Evolutionary conservation across 805 yeast genomes (phyloP).

Genomic region (Priceomyces melissophilus): DNA sequence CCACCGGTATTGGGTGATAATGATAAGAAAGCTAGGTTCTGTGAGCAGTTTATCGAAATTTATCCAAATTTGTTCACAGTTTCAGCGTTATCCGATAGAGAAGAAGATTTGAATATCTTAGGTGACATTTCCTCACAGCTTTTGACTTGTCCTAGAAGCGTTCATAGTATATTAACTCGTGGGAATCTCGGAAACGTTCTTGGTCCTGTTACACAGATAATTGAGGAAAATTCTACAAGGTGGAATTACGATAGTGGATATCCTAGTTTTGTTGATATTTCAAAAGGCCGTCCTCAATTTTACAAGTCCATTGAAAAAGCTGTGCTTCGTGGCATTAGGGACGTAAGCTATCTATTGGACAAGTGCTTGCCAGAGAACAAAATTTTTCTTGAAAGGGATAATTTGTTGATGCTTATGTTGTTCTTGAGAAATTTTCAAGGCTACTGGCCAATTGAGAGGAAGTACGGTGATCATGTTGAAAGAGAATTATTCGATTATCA

Average conservation of each 20-base stretch:
- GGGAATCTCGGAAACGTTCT: conserved; percentile 43
- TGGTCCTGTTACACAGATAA: conserved; percentile 43
- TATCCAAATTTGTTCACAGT: conserved; percentile 49
- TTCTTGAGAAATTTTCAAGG: conserved; percentile 58
- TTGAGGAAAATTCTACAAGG: conserved; percentile 38
- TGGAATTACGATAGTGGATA: conserved; percentile 33
- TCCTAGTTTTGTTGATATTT: conserved; percentile 26
- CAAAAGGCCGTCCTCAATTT: conserved; percentile 12
- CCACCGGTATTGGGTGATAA: conserved; percentile 55
- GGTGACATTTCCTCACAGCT: conserved; percentile 36
- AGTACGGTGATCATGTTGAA: conserved; percentile 67
- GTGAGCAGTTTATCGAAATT: conserved; percentile 52
- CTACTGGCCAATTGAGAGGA: conserved; percentile 52
- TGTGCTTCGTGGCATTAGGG: conserved; percentile 27
- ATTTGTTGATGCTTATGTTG: conserved; percentile 39
- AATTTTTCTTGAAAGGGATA: conserved; percentile 29
- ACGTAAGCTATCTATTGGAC: conserved; percentile 25
- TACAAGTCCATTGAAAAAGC: conserved; percentile 27
- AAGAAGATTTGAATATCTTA: conserved; percentile 39
- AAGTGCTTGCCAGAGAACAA: conserved; percentile 11
- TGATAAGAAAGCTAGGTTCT: conserved; percentile 44
- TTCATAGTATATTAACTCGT: conserved; percentile 37
- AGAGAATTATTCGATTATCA: conserved; percentile 51
- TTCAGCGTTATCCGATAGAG: conserved; percentile 49
- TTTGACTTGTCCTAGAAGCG: conserved; percentile 42